Conservation (phyloP, 108 stramenopile species). For the Fragilariopsis cylindrus region DNA sequence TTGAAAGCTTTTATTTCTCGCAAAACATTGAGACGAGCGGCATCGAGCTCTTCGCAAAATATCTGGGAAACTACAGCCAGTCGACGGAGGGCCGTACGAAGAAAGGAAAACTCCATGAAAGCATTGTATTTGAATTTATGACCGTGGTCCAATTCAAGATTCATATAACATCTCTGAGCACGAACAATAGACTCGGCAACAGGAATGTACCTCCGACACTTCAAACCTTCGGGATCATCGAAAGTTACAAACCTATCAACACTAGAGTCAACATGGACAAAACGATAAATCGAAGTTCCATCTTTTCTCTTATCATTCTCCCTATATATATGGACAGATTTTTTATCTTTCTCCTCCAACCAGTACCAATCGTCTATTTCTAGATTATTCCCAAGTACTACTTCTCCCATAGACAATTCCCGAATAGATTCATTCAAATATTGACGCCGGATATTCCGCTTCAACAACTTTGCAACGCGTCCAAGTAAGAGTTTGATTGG, state of each 20-base stretch:
- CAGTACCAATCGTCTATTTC: conserved; percentile 39
- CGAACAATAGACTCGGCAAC: conserved; percentile 44
- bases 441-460: conserved; percentile 38
- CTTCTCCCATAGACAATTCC: conserved; percentile 36
- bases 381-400: not conserved
- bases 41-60: conserved; percentile 40
- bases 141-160: conserved; percentile 42
- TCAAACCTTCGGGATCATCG: conserved; percentile 4
- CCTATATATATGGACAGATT: conserved; percentile 31
- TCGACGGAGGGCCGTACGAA: conserved; percentile 30
- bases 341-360: conserved; percentile 28
- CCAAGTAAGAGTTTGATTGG: conserved; percentile 34
- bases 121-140: conserved; percentile 41
- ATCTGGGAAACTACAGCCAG: conserved; percentile 36
- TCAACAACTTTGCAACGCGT: conserved; percentile 30
- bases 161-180: conserved; percentile 43
- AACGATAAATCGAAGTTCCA: conserved; percentile 8
- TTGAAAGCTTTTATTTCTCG: conserved; percentile 33
- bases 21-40: conserved; percentile 36
- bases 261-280: conserved; percentile 34
- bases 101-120: conserved; percentile 44
- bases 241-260: conserved; percentile 1
- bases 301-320: conserved; percentile 20
- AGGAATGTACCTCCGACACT: conserved; percentile 33
- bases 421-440: conserved; percentile 32